phyloP scores from a whole-genome alignment of 768 basidiomycete genomes.

The Sporobolomyces roseus region DNA sequence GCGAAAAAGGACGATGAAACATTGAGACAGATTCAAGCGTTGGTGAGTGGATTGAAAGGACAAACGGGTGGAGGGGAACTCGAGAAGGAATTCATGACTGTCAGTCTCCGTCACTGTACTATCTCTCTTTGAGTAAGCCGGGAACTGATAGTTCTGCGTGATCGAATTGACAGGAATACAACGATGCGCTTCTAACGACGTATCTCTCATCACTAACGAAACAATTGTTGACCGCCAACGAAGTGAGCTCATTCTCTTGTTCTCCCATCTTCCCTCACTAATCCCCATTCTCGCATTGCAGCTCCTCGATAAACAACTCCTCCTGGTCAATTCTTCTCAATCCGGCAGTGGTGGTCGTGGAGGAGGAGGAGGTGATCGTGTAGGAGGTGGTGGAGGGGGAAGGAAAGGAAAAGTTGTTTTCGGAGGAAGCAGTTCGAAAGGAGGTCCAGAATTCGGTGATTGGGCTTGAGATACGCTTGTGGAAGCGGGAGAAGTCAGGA shows the following conservation, averaged over 20 bases:
- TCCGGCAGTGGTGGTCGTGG: constrained; percentile 1
- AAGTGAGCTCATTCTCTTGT: constrained; percentile 57
- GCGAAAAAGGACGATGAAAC: constrained; percentile 72
- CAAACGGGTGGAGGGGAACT: constrained; percentile 52
- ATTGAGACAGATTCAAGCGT: constrained; percentile 75
- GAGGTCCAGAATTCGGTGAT: neutral
- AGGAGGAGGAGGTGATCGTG: constrained; percentile 7
- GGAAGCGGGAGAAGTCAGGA: too few species aligned
- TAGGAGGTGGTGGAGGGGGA: constrained; percentile 9
- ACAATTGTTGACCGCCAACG: constrained; percentile 78
- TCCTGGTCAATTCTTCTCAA: constrained; percentile 4
- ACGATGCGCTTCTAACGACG: constrained; percentile 87
- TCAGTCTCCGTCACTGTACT: constrained; percentile 50
- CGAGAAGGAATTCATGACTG: constrained; percentile 82
- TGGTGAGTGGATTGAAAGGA: constrained; percentile 63
- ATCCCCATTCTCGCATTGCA: neutral
- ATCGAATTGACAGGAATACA: constrained; percentile 98
- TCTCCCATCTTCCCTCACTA: neutral
- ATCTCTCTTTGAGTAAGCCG: too few species aligned
- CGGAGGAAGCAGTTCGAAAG: neutral
- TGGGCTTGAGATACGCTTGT: neutral
- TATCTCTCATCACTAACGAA: constrained; percentile 85
- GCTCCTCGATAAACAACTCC: constrained; percentile 39
- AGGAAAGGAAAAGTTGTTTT: neutral
- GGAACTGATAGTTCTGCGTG: too few species aligned